These are phyloP conservation scores for Dictyostelium intermedium DNA, from an alignment of 78 protist genomes.

Conservation along the genomic window DNA sequence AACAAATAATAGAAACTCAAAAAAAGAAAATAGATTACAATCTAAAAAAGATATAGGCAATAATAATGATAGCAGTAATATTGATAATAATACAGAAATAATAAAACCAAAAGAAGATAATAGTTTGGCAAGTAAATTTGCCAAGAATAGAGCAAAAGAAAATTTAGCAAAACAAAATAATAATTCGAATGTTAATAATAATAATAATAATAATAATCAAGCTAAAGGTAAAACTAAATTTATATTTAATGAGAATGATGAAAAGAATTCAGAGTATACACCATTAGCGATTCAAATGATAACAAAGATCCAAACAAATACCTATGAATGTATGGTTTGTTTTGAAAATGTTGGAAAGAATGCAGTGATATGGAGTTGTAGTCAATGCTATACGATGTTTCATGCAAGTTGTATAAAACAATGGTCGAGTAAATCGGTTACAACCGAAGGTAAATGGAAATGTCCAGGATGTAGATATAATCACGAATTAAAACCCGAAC, in stretches of 20 bases:
- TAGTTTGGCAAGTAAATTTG: not conserved
- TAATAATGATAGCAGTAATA: conserved; percentile 10
- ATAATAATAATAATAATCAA: not conserved
- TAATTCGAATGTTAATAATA: not conserved
- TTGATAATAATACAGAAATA: conserved; percentile 12
- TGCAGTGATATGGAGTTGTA: conserved; percentile 50
- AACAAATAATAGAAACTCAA: not conserved
- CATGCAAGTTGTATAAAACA: conserved; percentile 75
- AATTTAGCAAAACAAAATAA: not conserved
- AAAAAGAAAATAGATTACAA: not conserved
- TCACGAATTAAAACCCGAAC: not conserved
- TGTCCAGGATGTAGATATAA: conserved; percentile 76
- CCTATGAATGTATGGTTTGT: conserved; percentile 87
- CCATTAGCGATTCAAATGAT: conserved; percentile 75
- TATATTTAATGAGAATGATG: conserved; percentile 55
- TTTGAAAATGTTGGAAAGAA: conserved; percentile 59
- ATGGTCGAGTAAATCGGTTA: conserved; percentile 54
- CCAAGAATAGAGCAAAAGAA: conserved; percentile 3
- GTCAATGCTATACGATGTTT: conserved; percentile 76
- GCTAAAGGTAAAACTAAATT: not conserved
- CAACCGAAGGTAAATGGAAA: conserved; percentile 67
- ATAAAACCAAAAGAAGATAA: conserved; percentile 9
- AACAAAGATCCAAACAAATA: conserved; percentile 1
- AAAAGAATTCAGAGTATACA: conserved; percentile 52
- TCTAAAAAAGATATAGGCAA: not conserved